These are phyloP conservation scores for Erysimum cheiranthoides DNA, from an alignment of 345 rosid genomes.

Conservation along the genomic window DNA sequence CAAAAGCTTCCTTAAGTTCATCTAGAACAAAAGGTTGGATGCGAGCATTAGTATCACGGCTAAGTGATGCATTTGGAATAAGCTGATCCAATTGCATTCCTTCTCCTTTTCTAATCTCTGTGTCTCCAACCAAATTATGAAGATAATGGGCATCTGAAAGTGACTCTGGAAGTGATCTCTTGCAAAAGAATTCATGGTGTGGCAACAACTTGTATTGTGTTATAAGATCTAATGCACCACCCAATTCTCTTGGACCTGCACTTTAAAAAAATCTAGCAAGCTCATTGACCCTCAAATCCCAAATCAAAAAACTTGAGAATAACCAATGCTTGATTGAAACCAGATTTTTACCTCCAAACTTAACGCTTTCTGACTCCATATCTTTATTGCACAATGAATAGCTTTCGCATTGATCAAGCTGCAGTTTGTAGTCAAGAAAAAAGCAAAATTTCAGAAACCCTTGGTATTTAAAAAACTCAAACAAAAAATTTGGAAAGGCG, in stretches of 20 bases:
- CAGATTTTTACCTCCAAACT: constrained; percentile 42
- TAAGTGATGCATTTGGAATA: constrained; percentile 51
- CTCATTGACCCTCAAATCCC: constrained; percentile 20
- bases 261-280: background rate
- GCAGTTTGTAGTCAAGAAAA: background rate
- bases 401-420: constrained; percentile 18
- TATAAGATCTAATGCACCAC: constrained; percentile 82
- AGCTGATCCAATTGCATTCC: constrained; percentile 90
- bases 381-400: background rate
- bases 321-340: background rate
- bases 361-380: constrained; percentile 43
- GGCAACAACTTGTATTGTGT: constrained; percentile 71
- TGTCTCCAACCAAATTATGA: constrained; percentile 76
- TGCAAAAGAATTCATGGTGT: constrained; percentile 83
- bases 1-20: constrained; percentile 74
- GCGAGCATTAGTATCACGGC: constrained; percentile 52
- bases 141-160: constrained; percentile 79
- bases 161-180: constrained; percentile 79
- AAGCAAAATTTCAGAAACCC: constrained; percentile 8
- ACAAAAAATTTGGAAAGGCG: background rate
- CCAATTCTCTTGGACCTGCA: constrained; percentile 74
- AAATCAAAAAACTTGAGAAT: background rate
- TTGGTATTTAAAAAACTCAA: constrained; percentile 1
- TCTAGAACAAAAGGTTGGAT: constrained; percentile 77
- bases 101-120: constrained; percentile 81